Evolutionary conservation across 306 rosid species (phyloP).

Genomic region (Prunus dulcis): DNA sequence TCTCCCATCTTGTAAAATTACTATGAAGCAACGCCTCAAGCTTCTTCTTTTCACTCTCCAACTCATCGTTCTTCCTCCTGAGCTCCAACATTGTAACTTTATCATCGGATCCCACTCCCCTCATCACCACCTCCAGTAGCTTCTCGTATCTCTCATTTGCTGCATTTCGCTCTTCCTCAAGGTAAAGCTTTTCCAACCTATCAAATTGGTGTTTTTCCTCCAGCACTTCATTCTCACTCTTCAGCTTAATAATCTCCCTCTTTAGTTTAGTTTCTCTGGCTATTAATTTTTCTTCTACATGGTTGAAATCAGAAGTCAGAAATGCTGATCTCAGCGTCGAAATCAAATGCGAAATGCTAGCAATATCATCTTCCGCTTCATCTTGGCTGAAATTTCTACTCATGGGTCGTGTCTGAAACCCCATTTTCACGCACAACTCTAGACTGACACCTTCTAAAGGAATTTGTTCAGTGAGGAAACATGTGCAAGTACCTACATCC

Average conservation of each 20-base stretch:
- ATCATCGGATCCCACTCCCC: not conserved
- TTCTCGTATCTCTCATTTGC: constrained; percentile 11
- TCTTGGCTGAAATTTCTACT: not conserved
- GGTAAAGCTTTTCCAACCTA: constrained; percentile 2
- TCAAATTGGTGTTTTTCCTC: not conserved
- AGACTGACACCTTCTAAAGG: constrained; percentile 9
- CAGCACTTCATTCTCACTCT: not conserved
- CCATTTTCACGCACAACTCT: not conserved
- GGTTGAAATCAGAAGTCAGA: constrained; percentile 1
- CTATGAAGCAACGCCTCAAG: constrained; percentile 4
- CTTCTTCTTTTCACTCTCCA: constrained; percentile 6
- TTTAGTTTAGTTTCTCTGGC: constrained; percentile 15
- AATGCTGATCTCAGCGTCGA: constrained; percentile 13
- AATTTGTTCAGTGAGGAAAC: constrained; percentile 25
- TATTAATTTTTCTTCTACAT: constrained; percentile 21
- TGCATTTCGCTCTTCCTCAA: not conserved
- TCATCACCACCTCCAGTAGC: constrained; percentile 16
- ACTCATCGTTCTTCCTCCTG: not conserved
- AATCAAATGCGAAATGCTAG: constrained; percentile 25
- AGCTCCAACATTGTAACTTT: not conserved
- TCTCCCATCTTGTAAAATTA: not conserved
- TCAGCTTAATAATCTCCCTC: constrained; percentile 12
- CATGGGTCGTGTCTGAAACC: not conserved
- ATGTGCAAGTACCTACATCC: not conserved
- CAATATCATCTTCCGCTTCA: not conserved